phyloP scores from a whole-genome alignment of 2,329 filamentous ascomycete species.

The Didymella pomorum region DNA sequence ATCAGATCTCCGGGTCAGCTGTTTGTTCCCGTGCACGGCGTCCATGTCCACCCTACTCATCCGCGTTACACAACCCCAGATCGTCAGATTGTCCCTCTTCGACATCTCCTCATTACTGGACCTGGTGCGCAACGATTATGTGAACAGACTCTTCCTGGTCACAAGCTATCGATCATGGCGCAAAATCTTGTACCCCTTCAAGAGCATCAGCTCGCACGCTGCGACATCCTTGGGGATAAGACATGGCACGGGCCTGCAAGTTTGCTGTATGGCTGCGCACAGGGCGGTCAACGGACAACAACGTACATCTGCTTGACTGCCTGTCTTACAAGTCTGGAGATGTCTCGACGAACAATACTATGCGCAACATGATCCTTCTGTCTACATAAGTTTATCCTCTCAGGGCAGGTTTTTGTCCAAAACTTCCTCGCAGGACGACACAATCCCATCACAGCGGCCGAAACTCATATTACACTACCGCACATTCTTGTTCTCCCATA shows the following conservation, averaged over 20 bases:
- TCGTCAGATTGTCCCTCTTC: neutral
- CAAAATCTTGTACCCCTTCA: neutral
- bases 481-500: neutral
- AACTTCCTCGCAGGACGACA: neutral
- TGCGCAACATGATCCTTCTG: too few species aligned
- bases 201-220: neutral
- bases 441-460: neutral
- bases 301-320: neutral
- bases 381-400: too few species aligned
- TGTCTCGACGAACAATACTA: neutral
- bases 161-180: too few species aligned
- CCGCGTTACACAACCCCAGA: neutral
- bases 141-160: neutral
- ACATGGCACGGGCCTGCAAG: slow-evolving; percentile 2
- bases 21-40: neutral
- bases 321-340: slow-evolving; percentile 1
- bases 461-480: neutral
- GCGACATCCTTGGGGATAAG: neutral
- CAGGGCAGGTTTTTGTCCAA: neutral
- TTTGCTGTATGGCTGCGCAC: slow-evolving; percentile 10
- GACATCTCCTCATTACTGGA: neutral
- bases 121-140: neutral
- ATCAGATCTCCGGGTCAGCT: neutral
- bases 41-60: neutral
- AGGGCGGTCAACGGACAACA: neutral